These are phyloP conservation scores for Cucurbita maxima DNA, from an alignment of 306 rosid species.

Conservation along the genomic window DNA sequence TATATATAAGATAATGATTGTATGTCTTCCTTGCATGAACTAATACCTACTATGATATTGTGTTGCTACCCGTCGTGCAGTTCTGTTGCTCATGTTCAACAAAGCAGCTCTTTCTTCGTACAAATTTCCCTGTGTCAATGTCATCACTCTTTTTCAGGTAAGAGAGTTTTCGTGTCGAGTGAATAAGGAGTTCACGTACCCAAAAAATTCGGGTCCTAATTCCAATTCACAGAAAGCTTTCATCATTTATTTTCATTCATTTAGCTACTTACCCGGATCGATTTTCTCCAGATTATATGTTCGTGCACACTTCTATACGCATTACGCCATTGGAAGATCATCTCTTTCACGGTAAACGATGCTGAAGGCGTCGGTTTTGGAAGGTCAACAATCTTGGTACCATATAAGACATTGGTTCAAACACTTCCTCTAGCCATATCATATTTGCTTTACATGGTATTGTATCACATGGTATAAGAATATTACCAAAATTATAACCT, in stretches of 20 bases:
- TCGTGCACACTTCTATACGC: conserved; percentile 58
- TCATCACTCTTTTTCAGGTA: conserved; percentile 80
- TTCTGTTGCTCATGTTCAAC: conserved; percentile 80
- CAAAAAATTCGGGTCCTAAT: background rate
- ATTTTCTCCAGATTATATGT: conserved; percentile 45
- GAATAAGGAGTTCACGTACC: background rate
- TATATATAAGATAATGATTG: too few relatives aligned
- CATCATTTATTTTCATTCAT: background rate
- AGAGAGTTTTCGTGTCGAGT: too few relatives aligned
- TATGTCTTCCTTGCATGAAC: background rate
- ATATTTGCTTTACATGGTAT: conserved; percentile 89
- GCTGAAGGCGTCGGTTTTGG: conserved; percentile 28
- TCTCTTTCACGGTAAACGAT: conserved; percentile 51
- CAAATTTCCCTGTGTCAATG: conserved; percentile 65
- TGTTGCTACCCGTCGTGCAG: conserved; percentile 22
- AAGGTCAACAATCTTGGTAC: conserved; percentile 32
- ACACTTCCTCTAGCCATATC: conserved; percentile 73
- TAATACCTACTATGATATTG: background rate
- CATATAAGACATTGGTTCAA: conserved; percentile 62
- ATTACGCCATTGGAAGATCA: conserved; percentile 52
- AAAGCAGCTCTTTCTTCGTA: conserved; percentile 94
- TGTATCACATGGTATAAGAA: background rate
- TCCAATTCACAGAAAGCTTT: too few relatives aligned
- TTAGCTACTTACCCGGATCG: background rate
- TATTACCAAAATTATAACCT: too few relatives aligned